These are phyloP conservation scores for Cercospora nicotianae DNA, from an alignment of 2,329 filamentous ascomycete genomes.

Conservation along the genomic window DNA sequence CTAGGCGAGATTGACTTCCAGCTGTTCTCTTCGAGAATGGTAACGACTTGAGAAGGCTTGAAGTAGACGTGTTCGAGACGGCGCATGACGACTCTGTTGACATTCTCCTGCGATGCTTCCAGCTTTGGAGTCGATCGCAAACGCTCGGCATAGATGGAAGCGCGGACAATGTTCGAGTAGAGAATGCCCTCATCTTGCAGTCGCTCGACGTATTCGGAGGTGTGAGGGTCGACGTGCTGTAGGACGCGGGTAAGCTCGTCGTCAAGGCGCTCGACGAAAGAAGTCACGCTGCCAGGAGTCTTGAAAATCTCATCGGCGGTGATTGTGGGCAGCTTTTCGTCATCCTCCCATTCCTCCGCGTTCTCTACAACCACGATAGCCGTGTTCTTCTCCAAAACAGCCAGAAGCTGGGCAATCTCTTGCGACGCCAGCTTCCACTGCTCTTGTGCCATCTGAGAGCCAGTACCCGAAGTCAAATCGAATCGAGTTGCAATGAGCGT, in stretches of 20 bases:
- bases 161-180: conserved; percentile 89
- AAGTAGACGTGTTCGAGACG: conserved; percentile 98
- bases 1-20: conserved; percentile 75
- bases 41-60: conserved; percentile 92
- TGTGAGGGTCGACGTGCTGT: conserved; percentile 96
- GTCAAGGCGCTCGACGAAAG: conserved; percentile 90
- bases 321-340: conserved; percentile 83
- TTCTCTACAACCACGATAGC: conserved; percentile 85
- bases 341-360: conserved; percentile 98
- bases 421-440: conserved; percentile 95
- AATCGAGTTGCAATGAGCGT: conserved; percentile 92
- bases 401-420: conserved; percentile 76
- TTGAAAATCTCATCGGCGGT: conserved; percentile 77
- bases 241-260: conserved; percentile 97
- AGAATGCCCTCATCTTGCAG: conserved; percentile 85
- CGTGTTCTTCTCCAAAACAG: conserved; percentile 73
- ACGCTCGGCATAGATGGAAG: conserved; percentile 82
- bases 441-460: conserved; percentile 84
- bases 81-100: conserved; percentile 92
- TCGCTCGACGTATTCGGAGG: conserved; percentile 96
- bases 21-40: conserved; percentile 89
- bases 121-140: conserved; percentile 69
- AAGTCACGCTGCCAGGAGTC: conserved; percentile 90
- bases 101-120: conserved; percentile 75
- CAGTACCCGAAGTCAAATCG: conserved; percentile 78